Conservation (phyloP, 2,329 filamentous ascomycete genomes). For the Talaromyces sp. region DNA sequence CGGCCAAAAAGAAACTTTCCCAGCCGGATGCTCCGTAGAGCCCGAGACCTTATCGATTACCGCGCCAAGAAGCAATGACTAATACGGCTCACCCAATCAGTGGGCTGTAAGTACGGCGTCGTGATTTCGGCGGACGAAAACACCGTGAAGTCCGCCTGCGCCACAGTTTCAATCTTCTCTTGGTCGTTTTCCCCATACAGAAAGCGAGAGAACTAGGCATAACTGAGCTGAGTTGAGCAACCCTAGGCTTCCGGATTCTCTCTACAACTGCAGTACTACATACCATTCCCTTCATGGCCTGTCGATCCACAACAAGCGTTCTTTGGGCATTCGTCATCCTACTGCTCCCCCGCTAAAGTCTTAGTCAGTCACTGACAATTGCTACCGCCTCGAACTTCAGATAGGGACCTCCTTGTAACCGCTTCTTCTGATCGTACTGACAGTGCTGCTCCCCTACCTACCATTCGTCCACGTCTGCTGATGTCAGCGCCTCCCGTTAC, state of each 20-base stretch:
- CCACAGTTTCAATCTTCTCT: background rate
- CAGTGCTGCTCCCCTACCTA: background rate
- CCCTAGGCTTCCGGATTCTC: slow-evolving; percentile 8
- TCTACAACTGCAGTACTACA: background rate
- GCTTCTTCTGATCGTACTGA: background rate
- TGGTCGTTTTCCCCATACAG: background rate
- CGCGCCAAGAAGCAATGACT: background rate
- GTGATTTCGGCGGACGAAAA: slow-evolving; percentile 11
- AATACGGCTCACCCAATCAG: background rate
- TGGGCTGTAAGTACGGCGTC: background rate
- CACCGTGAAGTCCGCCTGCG: slow-evolving; percentile 3
- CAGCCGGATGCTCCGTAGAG: background rate
- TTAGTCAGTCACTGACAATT: background rate
- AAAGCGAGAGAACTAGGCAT: background rate
- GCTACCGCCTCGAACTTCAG: background rate
- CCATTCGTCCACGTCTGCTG: slow-evolving; percentile 17
- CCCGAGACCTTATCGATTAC: background rate
- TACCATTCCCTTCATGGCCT: slow-evolving; percentile 12
- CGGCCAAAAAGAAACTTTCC: background rate
- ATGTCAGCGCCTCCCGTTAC: background rate
- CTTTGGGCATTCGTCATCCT: slow-evolving; percentile 8
- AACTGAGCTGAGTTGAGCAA: background rate
- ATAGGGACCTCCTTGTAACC: background rate
- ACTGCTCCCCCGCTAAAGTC: background rate
- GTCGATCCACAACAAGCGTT: slow-evolving; percentile 12